Conservation (phyloP, 2,329 filamentous ascomycete genomes). For the Fusarium algeriense region DNA sequence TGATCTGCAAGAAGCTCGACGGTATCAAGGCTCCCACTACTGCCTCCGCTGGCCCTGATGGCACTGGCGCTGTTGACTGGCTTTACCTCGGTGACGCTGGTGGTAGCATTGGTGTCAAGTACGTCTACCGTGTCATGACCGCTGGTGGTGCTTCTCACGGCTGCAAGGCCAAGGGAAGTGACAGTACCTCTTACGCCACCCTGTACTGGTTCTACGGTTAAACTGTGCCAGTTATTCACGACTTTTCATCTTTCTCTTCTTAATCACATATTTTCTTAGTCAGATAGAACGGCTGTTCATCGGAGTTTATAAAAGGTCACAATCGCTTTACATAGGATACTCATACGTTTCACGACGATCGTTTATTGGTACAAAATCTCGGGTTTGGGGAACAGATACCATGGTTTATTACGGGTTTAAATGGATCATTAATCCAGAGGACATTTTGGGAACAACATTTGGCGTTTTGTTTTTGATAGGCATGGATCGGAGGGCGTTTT, state of each 20-base stretch:
- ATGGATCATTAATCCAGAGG: constrained; percentile 21
- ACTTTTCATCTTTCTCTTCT: constrained; percentile 18
- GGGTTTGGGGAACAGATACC: constrained; percentile 40
- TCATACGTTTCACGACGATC: constrained; percentile 38
- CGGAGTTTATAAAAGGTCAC: constrained; percentile 43
- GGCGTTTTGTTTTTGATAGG: constrained; percentile 27
- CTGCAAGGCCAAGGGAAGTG: constrained; percentile 58
- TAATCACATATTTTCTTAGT: constrained; percentile 31
- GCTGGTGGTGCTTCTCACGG: constrained; percentile 62
- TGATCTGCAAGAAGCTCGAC: constrained; percentile 63
- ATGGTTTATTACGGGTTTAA: constrained; percentile 27
- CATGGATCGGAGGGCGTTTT: constrained; percentile 7
- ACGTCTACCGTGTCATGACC: constrained; percentile 68
- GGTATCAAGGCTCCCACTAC: constrained; percentile 63
- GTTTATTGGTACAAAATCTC: constrained; percentile 28
- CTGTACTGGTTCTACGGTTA: constrained; percentile 69
- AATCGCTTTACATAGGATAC: constrained; percentile 37
- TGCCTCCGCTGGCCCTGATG: constrained; percentile 60
- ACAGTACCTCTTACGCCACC: constrained; percentile 68
- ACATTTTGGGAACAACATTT: constrained; percentile 1
- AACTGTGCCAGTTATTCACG: background rate
- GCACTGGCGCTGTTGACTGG: constrained; percentile 68
- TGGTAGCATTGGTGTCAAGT: constrained; percentile 53
- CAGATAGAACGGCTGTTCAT: constrained; percentile 35
- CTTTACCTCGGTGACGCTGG: constrained; percentile 61